phyloP scores from a whole-genome alignment of 331 rosid genomes.

The Malus hybrid region DNA sequence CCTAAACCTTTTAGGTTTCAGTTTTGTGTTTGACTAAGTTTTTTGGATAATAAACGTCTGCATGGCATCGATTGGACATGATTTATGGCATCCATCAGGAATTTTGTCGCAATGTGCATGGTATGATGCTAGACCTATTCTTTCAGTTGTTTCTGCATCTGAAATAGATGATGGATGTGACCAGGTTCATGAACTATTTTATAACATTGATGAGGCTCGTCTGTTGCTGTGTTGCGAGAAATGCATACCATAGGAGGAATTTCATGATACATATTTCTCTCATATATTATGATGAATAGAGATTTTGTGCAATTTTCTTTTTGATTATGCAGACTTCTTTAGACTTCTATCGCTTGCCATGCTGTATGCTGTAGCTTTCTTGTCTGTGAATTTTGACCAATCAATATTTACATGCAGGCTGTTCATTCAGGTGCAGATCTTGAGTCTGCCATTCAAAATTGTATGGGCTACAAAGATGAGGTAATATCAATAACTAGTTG shows the following conservation, averaged over 20 bases:
- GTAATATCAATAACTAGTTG: slow-evolving; percentile 32
- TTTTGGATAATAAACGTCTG: neutral
- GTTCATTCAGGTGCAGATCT: slow-evolving; percentile 99
- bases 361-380: neutral
- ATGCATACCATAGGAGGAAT: slow-evolving; percentile 2
- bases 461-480: slow-evolving; percentile 87
- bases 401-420: slow-evolving; percentile 47
- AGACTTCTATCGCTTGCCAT: neutral
- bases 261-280: neutral
- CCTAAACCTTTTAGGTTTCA: slow-evolving; percentile 7
- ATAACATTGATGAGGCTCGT: neutral
- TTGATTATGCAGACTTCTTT: neutral
- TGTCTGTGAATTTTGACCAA: slow-evolving; percentile 4
- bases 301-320: neutral
- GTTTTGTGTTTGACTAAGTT: slow-evolving; percentile 3
- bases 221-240: neutral
- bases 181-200: neutral
- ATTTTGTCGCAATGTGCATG: slow-evolving; percentile 4
- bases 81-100: neutral
- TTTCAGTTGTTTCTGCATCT: neutral
- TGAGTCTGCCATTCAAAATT: slow-evolving; percentile 77
- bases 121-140: slow-evolving; percentile 3
- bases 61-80: slow-evolving; percentile 10
- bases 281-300: neutral
- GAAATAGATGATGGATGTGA: neutral